These are phyloP conservation scores for Lophium mytilinum DNA, from an alignment of 495 filamentous ascomycete species.

Conservation along the genomic window DNA sequence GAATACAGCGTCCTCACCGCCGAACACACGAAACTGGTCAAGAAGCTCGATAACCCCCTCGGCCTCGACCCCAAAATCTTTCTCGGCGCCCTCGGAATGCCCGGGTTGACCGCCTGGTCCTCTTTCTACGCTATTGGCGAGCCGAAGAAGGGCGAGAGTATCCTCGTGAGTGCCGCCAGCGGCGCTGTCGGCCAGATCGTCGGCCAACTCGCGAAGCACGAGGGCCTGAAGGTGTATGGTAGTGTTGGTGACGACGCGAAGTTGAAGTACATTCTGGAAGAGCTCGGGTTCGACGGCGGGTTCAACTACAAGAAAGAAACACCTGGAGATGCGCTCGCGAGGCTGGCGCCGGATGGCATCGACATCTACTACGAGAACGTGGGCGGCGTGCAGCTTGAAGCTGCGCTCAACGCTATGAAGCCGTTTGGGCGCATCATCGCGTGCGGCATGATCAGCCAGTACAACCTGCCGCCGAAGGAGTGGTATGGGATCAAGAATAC, in stretches of 20 bases:
- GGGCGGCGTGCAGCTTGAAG: conserved; percentile 79
- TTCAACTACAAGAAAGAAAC: conserved; percentile 64
- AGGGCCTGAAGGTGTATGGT: conserved; percentile 76
- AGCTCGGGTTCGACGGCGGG: conserved; percentile 45
- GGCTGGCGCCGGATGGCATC: conserved; percentile 73
- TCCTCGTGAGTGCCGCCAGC: conserved; percentile 74
- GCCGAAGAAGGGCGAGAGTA: conserved; percentile 82
- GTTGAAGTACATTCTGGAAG: conserved; percentile 42
- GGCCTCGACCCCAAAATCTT: conserved; percentile 56
- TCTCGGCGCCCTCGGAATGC: conserved; percentile 76
- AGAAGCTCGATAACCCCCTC: conserved; percentile 48
- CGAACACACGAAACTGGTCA: conserved; percentile 5
- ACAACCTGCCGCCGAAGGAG: conserved; percentile 54
- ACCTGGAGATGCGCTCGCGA: conserved; percentile 57
- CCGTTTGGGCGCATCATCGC: conserved; percentile 59
- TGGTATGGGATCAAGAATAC: conserved; percentile 66
- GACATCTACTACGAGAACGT: conserved; percentile 98
- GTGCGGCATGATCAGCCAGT: conserved; percentile 68
- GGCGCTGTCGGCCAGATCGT: conserved; percentile 82
- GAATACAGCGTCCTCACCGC: conserved; percentile 31
- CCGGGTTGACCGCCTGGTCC: conserved; percentile 75
- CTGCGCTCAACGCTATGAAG: conserved; percentile 61
- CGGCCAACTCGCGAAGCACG: conserved; percentile 77
- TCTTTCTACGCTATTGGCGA: conserved; percentile 74
- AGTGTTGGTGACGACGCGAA: conserved; percentile 52